Base-by-base conservation (phyloP, 495 filamentous ascomycete species). In the Podospora pseudoanserina region DNA sequence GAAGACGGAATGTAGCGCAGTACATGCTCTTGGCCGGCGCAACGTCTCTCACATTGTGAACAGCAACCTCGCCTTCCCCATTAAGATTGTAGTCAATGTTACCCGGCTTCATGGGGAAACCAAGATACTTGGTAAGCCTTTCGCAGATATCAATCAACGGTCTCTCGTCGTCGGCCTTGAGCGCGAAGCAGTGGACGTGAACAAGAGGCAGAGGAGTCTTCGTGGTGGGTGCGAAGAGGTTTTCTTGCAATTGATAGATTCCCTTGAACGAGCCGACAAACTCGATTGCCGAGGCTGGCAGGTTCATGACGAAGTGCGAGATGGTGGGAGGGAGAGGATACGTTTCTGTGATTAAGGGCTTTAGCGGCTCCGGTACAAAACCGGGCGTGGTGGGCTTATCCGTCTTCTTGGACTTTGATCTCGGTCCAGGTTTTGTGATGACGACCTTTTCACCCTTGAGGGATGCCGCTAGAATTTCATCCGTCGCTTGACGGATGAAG, bases 11-110 rank as follows among this genome's bases (percentile, higher is more conserved):
- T 70, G 87, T 96, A 7, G 92, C 93, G 77, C 95, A 98, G 78
- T 96, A 97, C 92, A 97, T 97, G 74, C 88, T 86, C 85, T 99
- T 98, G 69, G 90, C 89, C 34, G 96, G 95, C 70, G 93, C 91
- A 65, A 99, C 96, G 67, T 95, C 86, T 70, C 95, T 82, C 19
- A 98, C 92, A 79, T 95, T 88, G 71, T 89, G 82, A 15, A 98
- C 84, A 16, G 82, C 80, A 28, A 92, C 80, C 66, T 90, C 84
- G 16, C 87, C 77, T 16, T 86, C 85, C 39, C 39, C 39, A 49
- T 49, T 49, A 13, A 49, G 39, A 6, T 79, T 78, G 63, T 85
- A 80, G 1, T 80, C 75, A 32, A 20, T 28, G 64, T 86, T 84
- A 27, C 87, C 89, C 1, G 84, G 81, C 23, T 78, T 86, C 71